Conservation (phyloP, 345 rosid species). For the Pugionium cornutum region DNA sequence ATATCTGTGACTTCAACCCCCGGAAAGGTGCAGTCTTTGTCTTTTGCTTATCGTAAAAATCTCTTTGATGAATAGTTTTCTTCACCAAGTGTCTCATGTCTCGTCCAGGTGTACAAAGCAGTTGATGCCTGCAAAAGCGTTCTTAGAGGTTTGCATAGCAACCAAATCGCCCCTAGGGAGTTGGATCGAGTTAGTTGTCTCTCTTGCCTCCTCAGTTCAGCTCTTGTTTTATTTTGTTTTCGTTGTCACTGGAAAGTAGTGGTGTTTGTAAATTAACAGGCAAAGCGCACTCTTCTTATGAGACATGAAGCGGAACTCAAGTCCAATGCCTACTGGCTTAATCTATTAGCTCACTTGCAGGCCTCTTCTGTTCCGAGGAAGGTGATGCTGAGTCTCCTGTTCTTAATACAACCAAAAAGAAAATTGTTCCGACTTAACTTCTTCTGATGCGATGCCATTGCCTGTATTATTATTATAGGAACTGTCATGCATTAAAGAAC, state of each 20-base stretch:
- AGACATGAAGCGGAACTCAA: conserved; percentile 98
- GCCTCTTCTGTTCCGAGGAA: conserved; percentile 92
- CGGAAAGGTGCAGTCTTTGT: conserved; percentile 62
- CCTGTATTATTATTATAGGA: conserved; percentile 51
- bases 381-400: conserved; percentile 45
- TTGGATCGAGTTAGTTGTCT: conserved; percentile 84
- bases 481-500: conserved; percentile 90
- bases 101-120: conserved; percentile 78
- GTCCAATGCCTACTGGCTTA: conserved; percentile 99
- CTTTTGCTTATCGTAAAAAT: conserved; percentile 18
- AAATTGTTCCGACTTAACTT: background rate
- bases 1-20: conserved; percentile 98
- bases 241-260: background rate
- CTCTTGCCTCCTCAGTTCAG: background rate
- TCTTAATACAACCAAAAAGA: background rate
- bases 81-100: conserved; percentile 33
- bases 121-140: conserved; percentile 99
- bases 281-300: conserved; percentile 93
- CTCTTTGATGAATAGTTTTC: conserved; percentile 10
- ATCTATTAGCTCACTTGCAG: conserved; percentile 93
- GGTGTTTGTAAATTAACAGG: conserved; percentile 51
- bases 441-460: conserved; percentile 12
- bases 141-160: conserved; percentile 86
- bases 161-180: conserved; percentile 81
- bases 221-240: conserved; percentile 4